These are phyloP conservation scores for Cytospora leucostoma DNA, from an alignment of 2,329 filamentous ascomycete genomes.

Conservation along the genomic window DNA sequence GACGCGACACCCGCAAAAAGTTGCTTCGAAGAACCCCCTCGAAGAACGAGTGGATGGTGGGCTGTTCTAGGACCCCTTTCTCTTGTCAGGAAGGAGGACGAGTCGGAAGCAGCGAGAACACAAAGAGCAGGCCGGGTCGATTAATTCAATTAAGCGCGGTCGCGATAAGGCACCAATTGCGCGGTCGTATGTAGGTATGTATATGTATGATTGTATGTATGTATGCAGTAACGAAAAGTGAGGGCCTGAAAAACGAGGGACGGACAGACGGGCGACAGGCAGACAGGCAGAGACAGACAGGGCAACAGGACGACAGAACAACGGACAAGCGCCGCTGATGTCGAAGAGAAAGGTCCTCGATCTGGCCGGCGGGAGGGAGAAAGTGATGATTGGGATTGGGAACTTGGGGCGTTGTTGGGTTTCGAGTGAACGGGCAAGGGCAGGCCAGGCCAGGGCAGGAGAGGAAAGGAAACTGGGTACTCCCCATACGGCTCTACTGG, in stretches of 20 bases:
- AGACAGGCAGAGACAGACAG: not conserved
- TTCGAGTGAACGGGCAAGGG: not conserved
- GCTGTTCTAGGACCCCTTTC: not conserved
- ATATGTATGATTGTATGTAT: not conserved
- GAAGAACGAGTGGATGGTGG: not conserved
- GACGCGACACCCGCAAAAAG: conserved; percentile 25
- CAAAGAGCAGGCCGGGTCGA: not conserved
- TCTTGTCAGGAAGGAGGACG: not conserved
- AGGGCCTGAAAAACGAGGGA: conserved; percentile 2
- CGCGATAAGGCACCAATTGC: conserved; percentile 4
- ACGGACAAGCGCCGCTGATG: conserved; percentile 8
- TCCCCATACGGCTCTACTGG: not conserved
- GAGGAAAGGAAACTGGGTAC: conserved; percentile 5
- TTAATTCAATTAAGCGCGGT: conserved; percentile 17
- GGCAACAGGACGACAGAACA: not conserved
- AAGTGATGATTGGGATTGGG: conserved; percentile 2
- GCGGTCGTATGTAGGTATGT: not conserved
- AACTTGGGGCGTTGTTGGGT: conserved; percentile 7
- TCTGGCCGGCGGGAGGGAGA: conserved; percentile 6
- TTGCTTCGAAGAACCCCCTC: conserved; percentile 13
- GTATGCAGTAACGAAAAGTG: not conserved
- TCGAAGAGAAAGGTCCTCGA: conserved; percentile 3
- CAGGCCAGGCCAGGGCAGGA: conserved; percentile 2
- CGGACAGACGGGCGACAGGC: not conserved
- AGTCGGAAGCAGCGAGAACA: not conserved